These are phyloP conservation scores for Suillus subluteus DNA, from an alignment of 768 basidiomycete genomes.

Conservation along the genomic window DNA sequence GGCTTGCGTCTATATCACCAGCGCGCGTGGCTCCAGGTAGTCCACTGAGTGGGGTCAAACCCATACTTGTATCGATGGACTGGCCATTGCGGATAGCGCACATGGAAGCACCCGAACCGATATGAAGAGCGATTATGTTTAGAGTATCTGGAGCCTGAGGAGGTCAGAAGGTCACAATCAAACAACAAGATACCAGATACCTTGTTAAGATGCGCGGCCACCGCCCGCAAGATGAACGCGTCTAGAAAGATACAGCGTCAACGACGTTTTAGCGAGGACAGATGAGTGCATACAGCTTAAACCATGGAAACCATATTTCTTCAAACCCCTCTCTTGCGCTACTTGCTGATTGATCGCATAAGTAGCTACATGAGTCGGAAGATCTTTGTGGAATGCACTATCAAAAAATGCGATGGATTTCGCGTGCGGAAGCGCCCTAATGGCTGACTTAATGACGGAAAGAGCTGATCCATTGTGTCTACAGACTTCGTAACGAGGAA, in stretches of 20 bases:
- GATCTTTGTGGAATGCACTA: constrained; percentile 79
- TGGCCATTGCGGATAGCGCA: constrained; percentile 75
- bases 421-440: constrained; percentile 64
- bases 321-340: constrained; percentile 66
- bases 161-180: not conserved
- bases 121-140: constrained; percentile 82
- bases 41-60: constrained; percentile 86
- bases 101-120: constrained; percentile 88
- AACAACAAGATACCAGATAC: constrained; percentile 26
- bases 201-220: constrained; percentile 62
- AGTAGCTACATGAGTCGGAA: constrained; percentile 76
- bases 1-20: constrained; percentile 81
- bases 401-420: constrained; percentile 87
- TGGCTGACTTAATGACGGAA: constrained; percentile 61
- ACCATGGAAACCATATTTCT: constrained; percentile 94
- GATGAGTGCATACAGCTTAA: constrained; percentile 55
- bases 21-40: constrained; percentile 88
- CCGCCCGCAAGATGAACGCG: constrained; percentile 66
- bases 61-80: constrained; percentile 90
- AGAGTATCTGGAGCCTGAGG: constrained; percentile 47
- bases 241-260: constrained; percentile 40
- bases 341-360: constrained; percentile 75
- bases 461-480: constrained; percentile 69
- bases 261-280: not conserved
- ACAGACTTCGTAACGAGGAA: not conserved